Base-by-base conservation (phyloP, 805 yeast genomes). In the Sugiyamaella chiloensis region DNA sequence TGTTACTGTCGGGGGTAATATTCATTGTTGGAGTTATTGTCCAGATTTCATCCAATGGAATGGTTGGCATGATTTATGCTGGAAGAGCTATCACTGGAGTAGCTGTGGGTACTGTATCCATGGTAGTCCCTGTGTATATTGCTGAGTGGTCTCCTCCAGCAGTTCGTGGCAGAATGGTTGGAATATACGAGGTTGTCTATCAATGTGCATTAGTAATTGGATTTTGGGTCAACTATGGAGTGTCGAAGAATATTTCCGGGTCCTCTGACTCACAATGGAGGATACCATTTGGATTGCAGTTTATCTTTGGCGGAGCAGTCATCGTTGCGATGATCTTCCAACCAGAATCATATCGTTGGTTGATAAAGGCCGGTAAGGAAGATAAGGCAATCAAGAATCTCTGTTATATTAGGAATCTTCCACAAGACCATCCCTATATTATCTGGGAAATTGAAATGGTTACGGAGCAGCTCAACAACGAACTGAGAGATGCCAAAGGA, bases 51-150 rank as follows among this genome's bases (percentile, higher is more conserved):
- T 55, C 57, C n/a, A 44, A 45, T 20, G 51, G 48, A 17, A 41
- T 42, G 2, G 61, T 75, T 23, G 76, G 73, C 5, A 69, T 72
- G 19, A 67, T 75, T 37, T 42, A 46, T 35, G 74, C 76, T 1
- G 82, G 82, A 8, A 65, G 83, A 50, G 72, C 70, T 29, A 55
- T 76, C 37, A 66, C 76, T 12, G 81, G 83, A 2, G 32, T 78
- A 5, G 78, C 79, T 20, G 74, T 76, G 45, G 83, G 83, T 1
- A 73, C 75, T 7, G 68, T 76, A 27, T 68, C 80, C 1, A 70
- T 71, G 58, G 64, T 76, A 43, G 76, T 76, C 0, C 89, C 81
- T 0, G 67, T 75, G 2, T 76, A 72, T 55, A 63, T 75, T 12
- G 70, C 77, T 19, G 81, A 76, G 54, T 64, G 73, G 12, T 65